A percentile compares a stretch with the other conserved stretches of the same genome.
Evolutionary conservation across 345 rosid genomes (phyloP).

Genomic region (Litchi chinensis): DNA sequence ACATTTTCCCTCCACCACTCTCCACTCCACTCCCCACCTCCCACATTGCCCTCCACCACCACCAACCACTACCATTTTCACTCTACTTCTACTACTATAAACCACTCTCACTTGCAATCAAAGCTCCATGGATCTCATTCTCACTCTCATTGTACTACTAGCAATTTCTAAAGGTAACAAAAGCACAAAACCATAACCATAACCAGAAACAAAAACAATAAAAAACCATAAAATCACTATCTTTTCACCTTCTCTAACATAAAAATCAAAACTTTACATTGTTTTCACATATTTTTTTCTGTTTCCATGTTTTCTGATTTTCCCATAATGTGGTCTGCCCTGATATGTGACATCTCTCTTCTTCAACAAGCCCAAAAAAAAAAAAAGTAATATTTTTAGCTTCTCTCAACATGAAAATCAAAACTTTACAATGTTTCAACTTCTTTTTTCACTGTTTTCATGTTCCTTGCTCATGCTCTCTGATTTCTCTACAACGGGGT

Average conservation of each 20-base stretch:
- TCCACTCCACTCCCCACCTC: neutral
- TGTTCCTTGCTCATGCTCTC: neutral
- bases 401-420: neutral
- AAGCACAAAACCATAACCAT: neutral
- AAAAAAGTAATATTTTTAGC: neutral
- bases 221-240: neutral
- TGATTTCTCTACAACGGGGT: neutral
- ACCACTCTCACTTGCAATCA: neutral
- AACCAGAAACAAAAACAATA: too few species aligned
- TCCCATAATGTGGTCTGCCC: conserved; percentile 5
- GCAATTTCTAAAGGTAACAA: conserved; percentile 37
- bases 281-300: too few species aligned
- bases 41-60: conserved; percentile 14
- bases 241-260: too few species aligned
- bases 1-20: neutral
- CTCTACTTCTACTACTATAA: neutral
- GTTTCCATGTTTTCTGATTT: too few species aligned
- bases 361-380: neutral
- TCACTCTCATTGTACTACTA: conserved; percentile 35
- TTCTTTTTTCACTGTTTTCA: too few species aligned
- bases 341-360: neutral
- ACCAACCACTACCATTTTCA: neutral
- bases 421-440: neutral
- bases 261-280: neutral
- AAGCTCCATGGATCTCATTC: conserved; percentile 34